Evolutionary conservation across 805 yeast genomes (phyloP), one percentile per base, ranked within the genome.

Genomic region (Torulaspora maleeae): DNA sequence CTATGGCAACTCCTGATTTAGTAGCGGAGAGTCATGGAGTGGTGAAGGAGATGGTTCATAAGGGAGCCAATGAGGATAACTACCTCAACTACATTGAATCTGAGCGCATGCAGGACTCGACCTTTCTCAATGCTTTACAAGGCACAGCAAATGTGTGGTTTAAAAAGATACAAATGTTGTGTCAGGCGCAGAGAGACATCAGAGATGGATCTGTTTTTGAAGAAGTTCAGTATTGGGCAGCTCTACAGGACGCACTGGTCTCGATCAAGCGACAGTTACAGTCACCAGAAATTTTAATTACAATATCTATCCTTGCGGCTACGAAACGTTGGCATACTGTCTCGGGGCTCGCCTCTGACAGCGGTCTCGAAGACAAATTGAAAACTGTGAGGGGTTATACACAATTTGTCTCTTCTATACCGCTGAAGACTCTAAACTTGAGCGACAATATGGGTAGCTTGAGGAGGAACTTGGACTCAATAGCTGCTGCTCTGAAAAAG

Each of bases 311-410:
- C 0, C 69, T 90, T 44, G 77, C 78, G 48, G 67, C 74, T 12
- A 88, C 89, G 2, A 89, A 86, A 53, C 71, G 97, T 51, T 86
- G 82, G 58, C 95, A 86, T 59, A 82, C 87, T 1, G 82, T 90
- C 0, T 76, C 79, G n/a, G 74, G 83, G 28, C 83, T 86, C 55
- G 68, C 77, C 27, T 77, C 87, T 5, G 95, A 86, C 56, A 79
- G 84, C 2, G 86, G 87, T 0, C 64, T 91, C 16, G 63, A 69
- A 29, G 80, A 78, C 22, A 78, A 83, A 12, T 49, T 78, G 10
- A 67, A 68, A 3, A 64, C 64, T 17, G 77, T 88, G 0, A 66
- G 69, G 10, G 70, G 72, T n/a, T 80, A 81, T 58, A 82, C 80
- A 51, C 75, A 77, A 7, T 67, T 91, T 22, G 67, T 88, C 52